Evolutionary conservation across 108 stramenopile genomes (phyloP).

Genomic region (Pseudonitzschia multiseries): DNA sequence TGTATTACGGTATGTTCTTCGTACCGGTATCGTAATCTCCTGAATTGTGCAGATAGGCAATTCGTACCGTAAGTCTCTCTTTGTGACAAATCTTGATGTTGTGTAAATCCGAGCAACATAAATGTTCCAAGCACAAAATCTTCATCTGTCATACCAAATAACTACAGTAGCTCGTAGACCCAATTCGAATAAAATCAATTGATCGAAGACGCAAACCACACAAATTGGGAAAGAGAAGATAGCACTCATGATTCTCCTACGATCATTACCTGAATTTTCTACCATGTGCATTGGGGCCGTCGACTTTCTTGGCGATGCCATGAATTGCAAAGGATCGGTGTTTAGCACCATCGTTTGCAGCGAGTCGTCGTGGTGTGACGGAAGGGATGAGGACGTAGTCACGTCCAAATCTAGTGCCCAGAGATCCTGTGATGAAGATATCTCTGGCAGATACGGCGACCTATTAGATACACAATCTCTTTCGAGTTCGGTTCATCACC

Average conservation of each 20-base stretch:
- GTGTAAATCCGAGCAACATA: too few relatives aligned
- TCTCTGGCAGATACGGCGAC: constrained; percentile 1
- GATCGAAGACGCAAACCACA: neutral
- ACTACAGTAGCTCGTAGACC: neutral
- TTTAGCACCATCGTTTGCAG: constrained; percentile 2
- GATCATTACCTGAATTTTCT: constrained; percentile 8
- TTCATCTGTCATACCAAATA: constrained; percentile 3
- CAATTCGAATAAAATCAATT: neutral
- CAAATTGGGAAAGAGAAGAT: neutral
- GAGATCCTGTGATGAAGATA: neutral
- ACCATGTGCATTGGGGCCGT: constrained; percentile 14
- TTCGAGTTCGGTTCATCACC: constrained; percentile 4
- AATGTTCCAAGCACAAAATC: too few relatives aligned
- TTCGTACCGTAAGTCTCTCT: too few relatives aligned
- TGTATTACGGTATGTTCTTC: too few relatives aligned
- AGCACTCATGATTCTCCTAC: constrained; percentile 4
- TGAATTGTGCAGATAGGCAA: too few relatives aligned
- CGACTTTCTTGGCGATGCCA: constrained; percentile 5
- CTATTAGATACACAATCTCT: neutral
- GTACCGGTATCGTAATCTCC: neutral
- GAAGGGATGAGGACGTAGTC: neutral
- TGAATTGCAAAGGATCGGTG: constrained; percentile 19
- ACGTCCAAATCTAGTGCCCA: neutral
- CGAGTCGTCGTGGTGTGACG: constrained; percentile 8
- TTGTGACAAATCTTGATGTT: too few relatives aligned